A percentile compares a stretch with the other conserved stretches of the same genome.
Conservation (phyloP, 1,284 basidiomycete genomes). For the Inonotus hispidus region DNA sequence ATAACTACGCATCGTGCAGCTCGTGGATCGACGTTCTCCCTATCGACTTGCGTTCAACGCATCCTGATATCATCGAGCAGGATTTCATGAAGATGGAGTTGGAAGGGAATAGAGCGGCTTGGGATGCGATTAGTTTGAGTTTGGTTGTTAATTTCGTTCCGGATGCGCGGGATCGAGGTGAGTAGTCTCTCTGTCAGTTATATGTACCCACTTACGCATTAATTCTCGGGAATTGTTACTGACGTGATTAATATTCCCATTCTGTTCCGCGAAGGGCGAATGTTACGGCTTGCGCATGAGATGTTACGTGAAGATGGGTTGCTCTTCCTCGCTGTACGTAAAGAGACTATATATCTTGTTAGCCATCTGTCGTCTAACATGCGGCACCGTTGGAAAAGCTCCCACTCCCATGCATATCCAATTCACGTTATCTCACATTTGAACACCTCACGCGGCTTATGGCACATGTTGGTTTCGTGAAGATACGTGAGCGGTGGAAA, state of each 20-base stretch:
- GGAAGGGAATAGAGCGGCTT: slow-evolving; percentile 37
- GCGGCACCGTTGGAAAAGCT: slow-evolving; percentile 45
- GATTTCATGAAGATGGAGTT: slow-evolving; percentile 69
- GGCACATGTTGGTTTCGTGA: slow-evolving; percentile 56
- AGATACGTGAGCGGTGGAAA: slow-evolving; percentile 57
- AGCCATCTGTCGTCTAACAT: not conserved
- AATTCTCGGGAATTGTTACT: too few relatives aligned
- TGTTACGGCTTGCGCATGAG: slow-evolving; percentile 61
- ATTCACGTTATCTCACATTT: slow-evolving; percentile 74
- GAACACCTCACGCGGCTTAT: slow-evolving; percentile 56
- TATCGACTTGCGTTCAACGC: slow-evolving; percentile 77
- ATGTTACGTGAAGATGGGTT: slow-evolving; percentile 53
- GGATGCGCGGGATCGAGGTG: slow-evolving; percentile 70
- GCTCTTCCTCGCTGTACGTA: slow-evolving; percentile 70
- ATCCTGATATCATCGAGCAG: slow-evolving; percentile 73
- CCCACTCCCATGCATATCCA: slow-evolving; percentile 74
- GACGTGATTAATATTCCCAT: not conserved
- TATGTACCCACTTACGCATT: too few relatives aligned
- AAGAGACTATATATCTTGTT: not conserved
- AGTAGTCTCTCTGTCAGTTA: slow-evolving; percentile 17
- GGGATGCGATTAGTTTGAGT: slow-evolving; percentile 79
- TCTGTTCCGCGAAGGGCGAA: slow-evolving; percentile 47
- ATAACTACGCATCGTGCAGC: slow-evolving; percentile 65
- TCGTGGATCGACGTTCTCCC: slow-evolving; percentile 70
- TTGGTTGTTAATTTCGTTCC: slow-evolving; percentile 86